Conservation (phyloP, 2,329 filamentous ascomycete species). For the Alternaria brassicicola region DNA sequence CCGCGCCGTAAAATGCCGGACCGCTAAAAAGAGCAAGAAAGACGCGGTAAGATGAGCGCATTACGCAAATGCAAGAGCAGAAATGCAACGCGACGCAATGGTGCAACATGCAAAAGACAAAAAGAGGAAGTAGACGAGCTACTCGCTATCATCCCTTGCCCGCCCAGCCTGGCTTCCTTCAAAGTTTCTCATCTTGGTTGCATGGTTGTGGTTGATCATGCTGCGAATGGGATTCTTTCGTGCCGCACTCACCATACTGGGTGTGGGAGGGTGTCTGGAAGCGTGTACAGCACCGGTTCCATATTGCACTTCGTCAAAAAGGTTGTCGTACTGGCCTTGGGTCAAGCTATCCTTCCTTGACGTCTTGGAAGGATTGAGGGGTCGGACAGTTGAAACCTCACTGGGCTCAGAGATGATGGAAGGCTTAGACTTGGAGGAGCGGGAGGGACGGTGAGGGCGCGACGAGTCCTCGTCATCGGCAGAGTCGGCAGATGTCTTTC, state of each 20-base stretch:
- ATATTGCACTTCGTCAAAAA: constrained; percentile 38
- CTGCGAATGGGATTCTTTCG: constrained; percentile 45
- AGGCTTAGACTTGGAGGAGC: constrained; percentile 16
- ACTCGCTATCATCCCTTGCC: background rate
- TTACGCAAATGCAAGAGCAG: background rate
- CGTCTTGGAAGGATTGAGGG: constrained; percentile 26
- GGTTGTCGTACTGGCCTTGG: constrained; percentile 35
- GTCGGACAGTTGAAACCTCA: constrained; percentile 45
- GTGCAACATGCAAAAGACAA: background rate
- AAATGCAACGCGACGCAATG: background rate
- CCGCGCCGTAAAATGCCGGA: constrained; percentile 3
- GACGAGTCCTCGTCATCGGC: constrained; percentile 25
- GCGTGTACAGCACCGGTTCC: constrained; percentile 43
- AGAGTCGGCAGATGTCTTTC: constrained; percentile 32
- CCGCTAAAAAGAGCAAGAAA: constrained; percentile 1
- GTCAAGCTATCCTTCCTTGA: constrained; percentile 43
- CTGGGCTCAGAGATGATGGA: constrained; percentile 42
- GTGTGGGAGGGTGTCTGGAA: constrained; percentile 41
- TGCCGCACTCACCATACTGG: constrained; percentile 45
- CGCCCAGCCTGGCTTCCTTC: constrained; percentile 20
- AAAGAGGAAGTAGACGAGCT: background rate
- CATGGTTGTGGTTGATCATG: constrained; percentile 42
- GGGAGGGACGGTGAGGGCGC: constrained; percentile 25
- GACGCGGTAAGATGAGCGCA: background rate
- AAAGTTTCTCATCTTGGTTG: constrained; percentile 41